Conservation (phyloP, 2,329 filamentous ascomycete genomes). For the Paecilomyces niveus region DNA sequence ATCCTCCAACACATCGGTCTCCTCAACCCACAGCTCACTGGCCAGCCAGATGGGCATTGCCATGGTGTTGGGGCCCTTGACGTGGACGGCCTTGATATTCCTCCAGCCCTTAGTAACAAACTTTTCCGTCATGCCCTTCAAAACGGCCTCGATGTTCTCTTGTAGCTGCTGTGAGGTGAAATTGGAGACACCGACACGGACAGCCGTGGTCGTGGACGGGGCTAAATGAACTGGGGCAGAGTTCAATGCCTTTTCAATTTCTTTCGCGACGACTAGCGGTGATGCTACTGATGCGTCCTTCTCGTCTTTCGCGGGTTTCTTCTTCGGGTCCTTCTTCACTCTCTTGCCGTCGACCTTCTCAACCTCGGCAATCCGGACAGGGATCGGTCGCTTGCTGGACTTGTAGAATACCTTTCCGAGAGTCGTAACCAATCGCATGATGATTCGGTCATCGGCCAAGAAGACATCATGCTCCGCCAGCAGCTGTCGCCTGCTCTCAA, state of each 20-base stretch:
- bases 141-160: conserved; percentile 72
- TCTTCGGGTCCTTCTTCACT: conserved; percentile 50
- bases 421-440: conserved; percentile 62
- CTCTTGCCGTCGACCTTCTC: conserved; percentile 55
- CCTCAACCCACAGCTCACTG: conserved; percentile 82
- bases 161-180: conserved; percentile 70
- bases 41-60: conserved; percentile 93
- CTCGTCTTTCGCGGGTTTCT: conserved; percentile 37
- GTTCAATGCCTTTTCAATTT: conserved; percentile 70
- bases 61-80: conserved; percentile 84
- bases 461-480: conserved; percentile 85
- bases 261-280: conserved; percentile 63
- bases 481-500: conserved; percentile 78
- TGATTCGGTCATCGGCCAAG: conserved; percentile 81
- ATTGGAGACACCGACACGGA: conserved; percentile 69
- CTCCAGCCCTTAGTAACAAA: conserved; percentile 81
- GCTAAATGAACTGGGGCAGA: conserved; percentile 75
- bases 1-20: conserved; percentile 60
- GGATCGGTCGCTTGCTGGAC: conserved; percentile 78
- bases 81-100: conserved; percentile 74
- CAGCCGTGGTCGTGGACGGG: conserved; percentile 69
- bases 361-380: conserved; percentile 63
- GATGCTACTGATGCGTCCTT: conserved; percentile 45
- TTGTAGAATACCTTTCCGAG: conserved; percentile 94
- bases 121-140: conserved; percentile 63